phyloP scores from a whole-genome alignment of 2,329 filamentous ascomycete genomes.

The Arthrocladium fulminans region DNA sequence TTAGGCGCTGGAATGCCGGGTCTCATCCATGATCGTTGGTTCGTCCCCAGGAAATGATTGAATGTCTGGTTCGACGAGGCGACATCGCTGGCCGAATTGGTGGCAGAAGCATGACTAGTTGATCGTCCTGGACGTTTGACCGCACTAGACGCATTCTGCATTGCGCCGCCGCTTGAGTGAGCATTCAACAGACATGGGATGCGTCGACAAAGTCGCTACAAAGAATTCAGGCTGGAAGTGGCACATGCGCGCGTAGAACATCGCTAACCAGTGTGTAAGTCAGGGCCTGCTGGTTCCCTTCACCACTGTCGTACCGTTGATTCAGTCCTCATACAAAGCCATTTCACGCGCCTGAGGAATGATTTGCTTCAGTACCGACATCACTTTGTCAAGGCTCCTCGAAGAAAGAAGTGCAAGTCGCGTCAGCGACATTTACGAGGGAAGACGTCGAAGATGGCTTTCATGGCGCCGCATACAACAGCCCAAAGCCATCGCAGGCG shows the following conservation, averaged over 20 bases:
- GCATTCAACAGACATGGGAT: neutral
- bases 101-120: neutral
- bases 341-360: too few species aligned
- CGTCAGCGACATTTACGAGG: too few species aligned
- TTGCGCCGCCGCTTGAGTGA: neutral
- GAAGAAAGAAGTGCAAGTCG: too few species aligned
- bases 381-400: too few species aligned
- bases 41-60: slow-evolving; percentile 32
- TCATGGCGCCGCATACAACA: too few species aligned
- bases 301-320: too few species aligned
- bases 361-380: too few species aligned
- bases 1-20: neutral
- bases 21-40: slow-evolving; percentile 34
- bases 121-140: neutral
- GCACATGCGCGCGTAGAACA: neutral
- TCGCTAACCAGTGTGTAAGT: too few species aligned
- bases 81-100: neutral
- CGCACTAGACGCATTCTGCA: neutral
- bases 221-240: neutral
- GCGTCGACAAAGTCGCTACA: neutral
- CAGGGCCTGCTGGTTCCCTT: too few species aligned
- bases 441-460: too few species aligned
- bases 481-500: too few species aligned
- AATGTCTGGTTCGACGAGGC: slow-evolving; percentile 30
- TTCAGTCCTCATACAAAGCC: too few species aligned